These are phyloP conservation scores for Ophiostoma angusticollis DNA, from an alignment of 2,329 filamentous ascomycete genomes.

Conservation along the genomic window DNA sequence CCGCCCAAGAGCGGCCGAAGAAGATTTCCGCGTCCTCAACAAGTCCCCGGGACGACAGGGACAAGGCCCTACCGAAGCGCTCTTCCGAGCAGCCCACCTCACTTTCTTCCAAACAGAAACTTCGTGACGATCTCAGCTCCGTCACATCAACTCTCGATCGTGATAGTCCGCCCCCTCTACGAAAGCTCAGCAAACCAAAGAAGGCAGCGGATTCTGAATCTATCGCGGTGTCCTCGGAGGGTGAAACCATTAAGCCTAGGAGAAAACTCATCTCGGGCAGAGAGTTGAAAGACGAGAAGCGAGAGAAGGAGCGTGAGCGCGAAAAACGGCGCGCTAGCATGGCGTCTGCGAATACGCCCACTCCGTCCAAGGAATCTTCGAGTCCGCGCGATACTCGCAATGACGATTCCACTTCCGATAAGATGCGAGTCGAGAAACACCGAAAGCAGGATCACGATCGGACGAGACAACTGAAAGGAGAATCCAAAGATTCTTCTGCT, in stretches of 20 bases:
- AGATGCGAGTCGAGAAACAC: slow-evolving; percentile 40
- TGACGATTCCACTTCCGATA: slow-evolving; percentile 35
- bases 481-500: slow-evolving; percentile 42
- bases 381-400: slow-evolving; percentile 37
- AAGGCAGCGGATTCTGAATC: slow-evolving; percentile 42
- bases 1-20: slow-evolving; percentile 31
- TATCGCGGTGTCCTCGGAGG: slow-evolving; percentile 40
- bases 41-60: slow-evolving; percentile 37
- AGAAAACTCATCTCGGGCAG: slow-evolving; percentile 54
- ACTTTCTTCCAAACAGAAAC: slow-evolving; percentile 4
- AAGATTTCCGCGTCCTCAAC: slow-evolving; percentile 24
- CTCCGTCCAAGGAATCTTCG: slow-evolving; percentile 38
- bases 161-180: slow-evolving; percentile 38
- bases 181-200: slow-evolving; percentile 36
- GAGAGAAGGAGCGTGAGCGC: slow-evolving; percentile 9
- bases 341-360: slow-evolving; percentile 36
- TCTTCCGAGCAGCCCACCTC: slow-evolving; percentile 25
- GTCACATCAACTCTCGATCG: slow-evolving; percentile 38
- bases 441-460: slow-evolving; percentile 48
- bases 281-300: slow-evolving; percentile 43
- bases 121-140: slow-evolving; percentile 27
- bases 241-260: slow-evolving; percentile 44
- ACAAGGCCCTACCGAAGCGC: slow-evolving; percentile 19
- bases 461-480: slow-evolving; percentile 48
- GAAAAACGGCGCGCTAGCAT: slow-evolving; percentile 43